Percentiles rank a stretch among this genome's conserved stretches.
These are phyloP conservation scores for Hyaloperonospora brassicae DNA, from an alignment of 352 stramenopile species.

Conservation along the genomic window DNA sequence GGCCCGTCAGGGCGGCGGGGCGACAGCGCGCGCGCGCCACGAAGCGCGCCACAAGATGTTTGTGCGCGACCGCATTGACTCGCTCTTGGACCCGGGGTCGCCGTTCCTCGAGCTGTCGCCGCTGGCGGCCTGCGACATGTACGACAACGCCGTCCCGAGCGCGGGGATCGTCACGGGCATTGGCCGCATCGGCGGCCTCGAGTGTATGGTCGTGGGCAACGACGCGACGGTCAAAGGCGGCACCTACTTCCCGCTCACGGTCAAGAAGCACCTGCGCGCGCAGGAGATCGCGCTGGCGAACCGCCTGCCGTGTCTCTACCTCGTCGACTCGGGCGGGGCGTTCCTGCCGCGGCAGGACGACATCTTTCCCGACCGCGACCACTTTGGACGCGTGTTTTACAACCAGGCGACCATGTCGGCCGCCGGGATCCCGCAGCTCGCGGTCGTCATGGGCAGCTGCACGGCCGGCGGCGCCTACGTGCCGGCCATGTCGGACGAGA, in stretches of 20 bases:
- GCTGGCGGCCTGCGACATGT: constrained; percentile 83
- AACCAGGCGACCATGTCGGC: constrained; percentile 96
- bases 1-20: constrained; percentile 57
- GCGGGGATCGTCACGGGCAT: constrained; percentile 89
- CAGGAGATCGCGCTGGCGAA: constrained; percentile 96
- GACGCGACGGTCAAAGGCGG: constrained; percentile 98
- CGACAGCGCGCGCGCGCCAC: constrained; percentile 63
- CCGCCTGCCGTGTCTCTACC: constrained; percentile 93
- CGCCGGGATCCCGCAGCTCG: constrained; percentile 93
- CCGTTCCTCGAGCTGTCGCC: constrained; percentile 95
- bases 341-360: constrained; percentile 94
- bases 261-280: constrained; percentile 95
- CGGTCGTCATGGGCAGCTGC: constrained; percentile 96
- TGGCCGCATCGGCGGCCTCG: constrained; percentile 69
- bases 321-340: constrained; percentile 93
- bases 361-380: constrained; percentile 95
- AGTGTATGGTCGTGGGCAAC: constrained; percentile 97
- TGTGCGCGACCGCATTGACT: constrained; percentile 91
- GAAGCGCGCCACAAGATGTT: constrained; percentile 68
- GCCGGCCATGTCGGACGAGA: constrained; percentile 97
- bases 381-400: constrained; percentile 98
- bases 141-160: constrained; percentile 69
- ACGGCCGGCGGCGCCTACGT: constrained; percentile 96
- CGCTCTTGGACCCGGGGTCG: constrained; percentile 90
- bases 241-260: constrained; percentile 97